phyloP scores from a whole-genome alignment of 495 filamentous ascomycete genomes.

The Xylaria grammica region DNA sequence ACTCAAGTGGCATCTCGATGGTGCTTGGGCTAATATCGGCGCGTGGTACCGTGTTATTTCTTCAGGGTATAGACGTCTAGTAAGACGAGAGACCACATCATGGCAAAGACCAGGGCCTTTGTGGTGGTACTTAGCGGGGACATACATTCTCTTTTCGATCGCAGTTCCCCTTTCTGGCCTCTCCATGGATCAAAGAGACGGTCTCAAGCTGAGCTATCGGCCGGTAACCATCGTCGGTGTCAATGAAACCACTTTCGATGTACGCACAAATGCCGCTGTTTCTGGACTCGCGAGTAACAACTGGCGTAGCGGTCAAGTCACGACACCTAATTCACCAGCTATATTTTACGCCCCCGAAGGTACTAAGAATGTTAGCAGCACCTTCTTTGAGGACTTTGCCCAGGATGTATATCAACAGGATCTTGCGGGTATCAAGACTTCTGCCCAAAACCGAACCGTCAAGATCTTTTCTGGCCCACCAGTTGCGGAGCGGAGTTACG shows the following conservation, averaged over 20 bases:
- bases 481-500: slow-evolving; percentile 9
- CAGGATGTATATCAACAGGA: slow-evolving; percentile 5
- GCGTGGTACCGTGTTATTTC: not conserved
- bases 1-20: slow-evolving; percentile 14
- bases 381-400: slow-evolving; percentile 12
- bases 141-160: slow-evolving; percentile 13
- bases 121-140: slow-evolving; percentile 10
- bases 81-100: not conserved
- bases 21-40: slow-evolving; percentile 6
- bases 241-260: slow-evolving; percentile 17
- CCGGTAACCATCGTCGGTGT: not conserved
- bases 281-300: not conserved
- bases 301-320: slow-evolving; percentile 3
- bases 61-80: not conserved
- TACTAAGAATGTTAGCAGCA: slow-evolving; percentile 6
- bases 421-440: not conserved
- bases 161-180: slow-evolving; percentile 12
- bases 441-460: not conserved
- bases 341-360: slow-evolving; percentile 18
- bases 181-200: slow-evolving; percentile 6
- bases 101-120: not conserved
- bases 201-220: not conserved
- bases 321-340: not conserved
- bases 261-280: not conserved
- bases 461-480: slow-evolving; percentile 10